These are phyloP conservation scores for Diaporthe caulivora DNA, from an alignment of 2,329 filamentous ascomycete species.

Conservation along the genomic window DNA sequence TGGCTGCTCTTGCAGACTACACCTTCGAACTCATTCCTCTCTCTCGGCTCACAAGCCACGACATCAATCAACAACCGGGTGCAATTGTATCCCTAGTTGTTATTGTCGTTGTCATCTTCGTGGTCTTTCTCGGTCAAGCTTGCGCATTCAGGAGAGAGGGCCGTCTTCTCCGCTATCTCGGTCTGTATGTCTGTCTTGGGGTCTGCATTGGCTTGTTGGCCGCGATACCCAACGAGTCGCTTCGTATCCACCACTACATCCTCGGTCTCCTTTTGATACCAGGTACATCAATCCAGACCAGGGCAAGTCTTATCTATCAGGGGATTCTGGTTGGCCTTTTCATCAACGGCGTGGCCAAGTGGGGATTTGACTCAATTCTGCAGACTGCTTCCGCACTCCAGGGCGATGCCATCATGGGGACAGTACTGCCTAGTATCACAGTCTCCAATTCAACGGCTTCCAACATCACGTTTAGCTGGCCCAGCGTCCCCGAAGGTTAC, in stretches of 20 bases:
- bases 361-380: conserved; percentile 80
- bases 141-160: conserved; percentile 77
- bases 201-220: conserved; percentile 67
- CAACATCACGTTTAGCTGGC: conserved; percentile 60
- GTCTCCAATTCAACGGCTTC: conserved; percentile 55
- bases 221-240: conserved; percentile 66
- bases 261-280: conserved; percentile 78
- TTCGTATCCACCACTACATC: conserved; percentile 83
- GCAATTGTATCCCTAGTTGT: conserved; percentile 74
- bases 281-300: conserved; percentile 77
- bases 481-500: conserved; percentile 25
- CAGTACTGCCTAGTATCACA: conserved; percentile 58
- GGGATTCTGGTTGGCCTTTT: conserved; percentile 80
- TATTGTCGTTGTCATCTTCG: conserved; percentile 73
- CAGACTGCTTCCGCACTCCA: conserved; percentile 75
- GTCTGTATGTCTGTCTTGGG: conserved; percentile 70
- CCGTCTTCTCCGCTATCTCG: conserved; percentile 73
- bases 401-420: conserved; percentile 58
- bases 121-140: conserved; percentile 74
- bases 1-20: conserved; percentile 81
- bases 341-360: conserved; percentile 81
- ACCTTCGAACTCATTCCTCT: conserved; percentile 82
- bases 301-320: conserved; percentile 77
- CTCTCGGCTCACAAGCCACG: conserved; percentile 76
- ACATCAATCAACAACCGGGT: conserved; percentile 77